A percentile compares a stretch with the other conserved stretches of the same genome.
Evolutionary conservation across 2,329 filamentous ascomycete species (phyloP).

Genomic region (Cyphellophora attinorum): DNA sequence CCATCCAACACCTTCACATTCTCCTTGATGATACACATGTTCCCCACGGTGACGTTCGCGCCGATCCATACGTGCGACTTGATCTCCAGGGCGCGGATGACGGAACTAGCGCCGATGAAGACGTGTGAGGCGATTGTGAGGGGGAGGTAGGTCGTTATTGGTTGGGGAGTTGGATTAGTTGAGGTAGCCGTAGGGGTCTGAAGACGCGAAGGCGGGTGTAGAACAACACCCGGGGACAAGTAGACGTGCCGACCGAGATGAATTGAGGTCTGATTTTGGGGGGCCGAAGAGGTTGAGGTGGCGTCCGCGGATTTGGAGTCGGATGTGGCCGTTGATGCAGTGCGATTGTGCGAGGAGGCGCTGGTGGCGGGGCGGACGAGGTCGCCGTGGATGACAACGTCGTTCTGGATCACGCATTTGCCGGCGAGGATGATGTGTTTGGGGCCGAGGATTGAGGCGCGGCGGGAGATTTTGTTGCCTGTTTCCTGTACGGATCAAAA

Average conservation of each 20-base stretch:
- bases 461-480: slow-evolving; percentile 94
- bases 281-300: background rate
- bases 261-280: slow-evolving; percentile 44
- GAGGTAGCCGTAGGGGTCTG: slow-evolving; percentile 53
- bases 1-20: slow-evolving; percentile 81
- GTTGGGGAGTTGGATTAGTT: slow-evolving; percentile 16
- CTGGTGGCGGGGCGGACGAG: slow-evolving; percentile 51
- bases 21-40: slow-evolving; percentile 88
- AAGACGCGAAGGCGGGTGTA: slow-evolving; percentile 74
- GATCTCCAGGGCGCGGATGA: slow-evolving; percentile 75
- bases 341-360: slow-evolving; percentile 12
- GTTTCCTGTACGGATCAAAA: slow-evolving; percentile 71
- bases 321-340: slow-evolving; percentile 21
- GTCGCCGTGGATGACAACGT: slow-evolving; percentile 89
- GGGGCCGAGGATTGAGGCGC: slow-evolving; percentile 82
- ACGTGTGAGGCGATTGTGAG: slow-evolving; percentile 92
- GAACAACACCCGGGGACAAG: slow-evolving; percentile 64
- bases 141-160: slow-evolving; percentile 67
- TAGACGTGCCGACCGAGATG: slow-evolving; percentile 89
- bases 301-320: slow-evolving; percentile 13
- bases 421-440: slow-evolving; percentile 97
- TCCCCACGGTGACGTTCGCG: slow-evolving; percentile 63
- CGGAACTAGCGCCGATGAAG: slow-evolving; percentile 65
- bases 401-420: slow-evolving; percentile 89
- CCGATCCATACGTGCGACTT: slow-evolving; percentile 83